Percentiles rank a stretch among this genome's conserved stretches.
Evolutionary conservation across 2,329 filamentous ascomycete species (phyloP).

Genomic region (Neonectria punicea): DNA sequence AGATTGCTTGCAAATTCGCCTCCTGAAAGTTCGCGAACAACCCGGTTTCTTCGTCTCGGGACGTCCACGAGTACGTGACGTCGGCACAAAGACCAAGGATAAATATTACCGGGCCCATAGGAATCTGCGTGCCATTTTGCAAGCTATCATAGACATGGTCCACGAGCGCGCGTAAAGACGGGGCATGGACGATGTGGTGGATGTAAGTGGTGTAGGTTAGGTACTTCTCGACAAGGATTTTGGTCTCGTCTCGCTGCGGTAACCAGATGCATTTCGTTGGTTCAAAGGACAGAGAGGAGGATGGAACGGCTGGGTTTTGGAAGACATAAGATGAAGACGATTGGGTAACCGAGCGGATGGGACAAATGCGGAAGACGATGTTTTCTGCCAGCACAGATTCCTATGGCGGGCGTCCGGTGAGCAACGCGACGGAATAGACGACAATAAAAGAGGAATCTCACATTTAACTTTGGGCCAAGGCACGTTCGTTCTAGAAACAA

Average conservation of each 20-base stretch:
- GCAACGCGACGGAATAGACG: background rate
- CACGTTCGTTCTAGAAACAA: slow-evolving; percentile 48
- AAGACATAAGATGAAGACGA: slow-evolving; percentile 47
- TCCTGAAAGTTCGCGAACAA: slow-evolving; percentile 38
- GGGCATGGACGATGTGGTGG: slow-evolving; percentile 47
- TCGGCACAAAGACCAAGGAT: slow-evolving; percentile 46
- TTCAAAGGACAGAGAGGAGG: slow-evolving; percentile 38
- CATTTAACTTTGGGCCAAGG: slow-evolving; percentile 44
- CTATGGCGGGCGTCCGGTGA: slow-evolving; percentile 28
- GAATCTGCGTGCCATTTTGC: slow-evolving; percentile 35
- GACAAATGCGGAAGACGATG: slow-evolving; percentile 47
- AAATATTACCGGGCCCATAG: slow-evolving; percentile 42
- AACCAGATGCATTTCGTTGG: slow-evolving; percentile 49
- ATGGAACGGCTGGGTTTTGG: slow-evolving; percentile 39
- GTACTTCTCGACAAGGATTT: slow-evolving; percentile 45
- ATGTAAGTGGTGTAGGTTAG: slow-evolving; percentile 44
- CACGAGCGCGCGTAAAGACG: slow-evolving; percentile 42
- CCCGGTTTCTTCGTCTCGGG: slow-evolving; percentile 33
- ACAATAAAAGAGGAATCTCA: slow-evolving; percentile 29
- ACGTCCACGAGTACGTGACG: slow-evolving; percentile 47
- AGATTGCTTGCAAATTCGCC: slow-evolving; percentile 39
- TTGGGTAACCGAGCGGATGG: slow-evolving; percentile 46
- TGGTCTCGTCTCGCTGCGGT: slow-evolving; percentile 46
- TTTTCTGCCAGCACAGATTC: slow-evolving; percentile 46
- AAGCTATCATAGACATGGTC: slow-evolving; percentile 46